Evolutionary conservation across 2,329 filamentous ascomycete species (phyloP), one percentile per base, ranked within the genome.

Genomic region (Aspergillus oerlinghausenensis): DNA sequence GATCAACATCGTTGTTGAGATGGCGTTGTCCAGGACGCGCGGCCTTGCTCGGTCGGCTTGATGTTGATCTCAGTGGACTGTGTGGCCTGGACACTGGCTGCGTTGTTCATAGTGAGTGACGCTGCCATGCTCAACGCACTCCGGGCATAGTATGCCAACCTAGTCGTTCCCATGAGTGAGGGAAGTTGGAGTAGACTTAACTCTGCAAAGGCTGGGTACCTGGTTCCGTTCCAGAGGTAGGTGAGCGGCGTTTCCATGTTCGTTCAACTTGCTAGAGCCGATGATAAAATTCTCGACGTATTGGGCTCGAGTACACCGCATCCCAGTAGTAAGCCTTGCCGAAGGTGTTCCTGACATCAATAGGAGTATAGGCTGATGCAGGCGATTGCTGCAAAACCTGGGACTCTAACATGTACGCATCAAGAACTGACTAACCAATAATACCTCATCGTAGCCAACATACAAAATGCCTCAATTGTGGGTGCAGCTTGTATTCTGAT

Each of bases 221-320:
- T 65, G 4, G 71, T 72, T 72, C 73, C 70, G 58, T 77, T 77
- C 72, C 73, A 77, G 60, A 75, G 63, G 28, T 72, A 75, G 5
- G 65, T 65, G 0, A 77, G 52, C 1, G 71, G 65, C 23, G 40
- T 69, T 56, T 11, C 56, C 49, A n/a, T 59, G 54, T 52, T 73
- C 60, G 4, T 49, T 52, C 10, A 49, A 26, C 43, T 70, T 69
- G 11, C 70, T 50, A 4, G 63, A 65, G 6, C 61, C 69, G 4
- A 25, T 35, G 2, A 49, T 51, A 1, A 1, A 55, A 51, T 25
- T 51, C 61, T 2, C 59, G 26, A 4, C 21, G 35, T 3, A 17
- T 4, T 3, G 49, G 26, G 49, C 5, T 7, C 25, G 25, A 26
- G 25, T 26, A 26, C 25, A 26, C 25, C 25, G 25, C 5, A 26